Evolutionary conservation across 1,284 basidiomycete genomes (phyloP).

Genomic region (Mycena citricolor): DNA sequence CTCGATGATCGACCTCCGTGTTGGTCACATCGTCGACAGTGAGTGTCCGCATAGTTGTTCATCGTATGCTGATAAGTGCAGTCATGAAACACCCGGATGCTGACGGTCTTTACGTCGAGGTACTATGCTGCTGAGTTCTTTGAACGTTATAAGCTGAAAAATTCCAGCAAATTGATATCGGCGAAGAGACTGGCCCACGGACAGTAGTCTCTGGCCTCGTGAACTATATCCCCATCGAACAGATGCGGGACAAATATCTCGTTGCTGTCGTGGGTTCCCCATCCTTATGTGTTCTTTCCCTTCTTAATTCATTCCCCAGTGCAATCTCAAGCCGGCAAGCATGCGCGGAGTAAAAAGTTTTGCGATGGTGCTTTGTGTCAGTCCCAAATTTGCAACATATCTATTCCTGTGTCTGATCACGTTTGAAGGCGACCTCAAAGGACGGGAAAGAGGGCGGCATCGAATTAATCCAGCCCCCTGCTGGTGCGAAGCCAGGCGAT

Average conservation of each 20-base stretch:
- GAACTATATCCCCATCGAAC: conserved; percentile 90
- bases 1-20: conserved; percentile 92
- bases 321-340: conserved; percentile 92
- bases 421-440: conserved; percentile 74
- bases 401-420: conserved; percentile 7
- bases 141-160: conserved; percentile 1
- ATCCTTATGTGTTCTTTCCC: conserved; percentile 2
- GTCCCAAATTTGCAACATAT: too few relatives aligned
- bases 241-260: conserved; percentile 85
- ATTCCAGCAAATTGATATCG: conserved; percentile 86
- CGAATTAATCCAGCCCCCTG: conserved; percentile 86
- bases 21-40: conserved; percentile 90
- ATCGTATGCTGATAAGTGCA: conserved; percentile 31
- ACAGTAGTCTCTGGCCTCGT: conserved; percentile 95
- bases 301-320: conserved; percentile 42
- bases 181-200: conserved; percentile 88
- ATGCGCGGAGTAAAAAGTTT: conserved; percentile 97
- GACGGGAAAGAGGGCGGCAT: conserved; percentile 91
- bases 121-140: conserved; percentile 29
- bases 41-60: conserved; percentile 28
- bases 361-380: too few relatives aligned
- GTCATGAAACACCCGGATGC: conserved; percentile 95
- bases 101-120: conserved; percentile 89
- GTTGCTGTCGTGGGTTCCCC: conserved; percentile 80
- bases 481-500: conserved; percentile 86